These are phyloP conservation scores for Jatropha podagrica DNA, from an alignment of 441 rosid genomes.

Conservation along the genomic window DNA sequence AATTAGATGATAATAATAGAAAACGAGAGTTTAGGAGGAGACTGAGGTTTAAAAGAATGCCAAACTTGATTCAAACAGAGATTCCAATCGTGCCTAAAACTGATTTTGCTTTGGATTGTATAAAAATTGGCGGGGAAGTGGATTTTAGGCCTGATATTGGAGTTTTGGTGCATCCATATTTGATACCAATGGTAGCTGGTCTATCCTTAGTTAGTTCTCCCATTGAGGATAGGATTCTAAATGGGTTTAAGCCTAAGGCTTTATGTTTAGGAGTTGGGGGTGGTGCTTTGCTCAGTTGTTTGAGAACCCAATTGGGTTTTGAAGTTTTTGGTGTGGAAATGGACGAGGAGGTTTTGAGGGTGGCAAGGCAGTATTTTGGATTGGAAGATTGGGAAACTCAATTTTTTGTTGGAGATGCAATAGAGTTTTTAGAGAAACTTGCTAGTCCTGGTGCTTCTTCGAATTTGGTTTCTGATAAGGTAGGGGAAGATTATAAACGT, in stretches of 20 bases:
- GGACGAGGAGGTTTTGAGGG: constrained; percentile 63
- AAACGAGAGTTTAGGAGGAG: constrained; percentile 69
- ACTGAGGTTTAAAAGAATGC: constrained; percentile 87
- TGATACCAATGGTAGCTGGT: constrained; percentile 83
- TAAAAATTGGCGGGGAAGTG: constrained; percentile 30
- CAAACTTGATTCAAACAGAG: constrained; percentile 70
- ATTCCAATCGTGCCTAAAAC: constrained; percentile 41
- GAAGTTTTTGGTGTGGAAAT: constrained; percentile 70
- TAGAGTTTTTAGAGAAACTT: constrained; percentile 44
- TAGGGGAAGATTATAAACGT: constrained; percentile 10
- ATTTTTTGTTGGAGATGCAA: constrained; percentile 55
- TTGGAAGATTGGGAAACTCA: constrained; percentile 41
- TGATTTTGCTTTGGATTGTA: constrained; percentile 15
- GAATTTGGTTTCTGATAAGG: constrained; percentile 10
- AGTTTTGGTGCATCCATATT: constrained; percentile 67
- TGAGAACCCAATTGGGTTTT: constrained; percentile 52
- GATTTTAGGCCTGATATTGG: constrained; percentile 45
- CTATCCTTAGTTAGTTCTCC: constrained; percentile 41
- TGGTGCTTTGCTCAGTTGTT: constrained; percentile 73
- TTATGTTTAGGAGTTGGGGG: constrained; percentile 91
- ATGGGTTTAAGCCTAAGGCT: constrained; percentile 49
- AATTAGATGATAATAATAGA: constrained; percentile 33
- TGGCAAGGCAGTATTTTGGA: constrained; percentile 67
- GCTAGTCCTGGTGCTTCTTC: constrained; percentile 23
- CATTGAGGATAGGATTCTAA: constrained; percentile 27